Percentiles rank a stretch among this genome's conserved stretches.
Conservation (phyloP, 805 yeast species). For the Kluyveromyces siamensis region DNA sequence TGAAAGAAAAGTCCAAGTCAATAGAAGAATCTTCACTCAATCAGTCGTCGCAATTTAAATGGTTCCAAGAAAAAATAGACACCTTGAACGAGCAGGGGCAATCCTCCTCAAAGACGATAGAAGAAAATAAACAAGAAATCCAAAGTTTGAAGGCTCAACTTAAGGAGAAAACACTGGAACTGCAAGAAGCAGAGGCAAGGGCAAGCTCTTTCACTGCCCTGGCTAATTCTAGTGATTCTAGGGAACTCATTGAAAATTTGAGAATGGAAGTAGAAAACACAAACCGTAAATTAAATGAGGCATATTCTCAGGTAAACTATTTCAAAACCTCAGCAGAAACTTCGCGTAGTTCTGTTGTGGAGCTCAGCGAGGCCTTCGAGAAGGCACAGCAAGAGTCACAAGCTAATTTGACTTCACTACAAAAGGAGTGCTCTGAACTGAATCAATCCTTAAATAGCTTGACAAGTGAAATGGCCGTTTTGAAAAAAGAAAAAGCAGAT, state of each 20-base stretch:
- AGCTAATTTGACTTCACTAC: conserved; percentile 10
- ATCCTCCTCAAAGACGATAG: conserved; percentile 22
- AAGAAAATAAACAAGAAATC: conserved; percentile 3
- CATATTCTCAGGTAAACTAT: conserved; percentile 51
- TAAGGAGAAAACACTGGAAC: conserved; percentile 15
- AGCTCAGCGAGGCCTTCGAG: conserved; percentile 47
- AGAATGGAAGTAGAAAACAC: conserved; percentile 38
- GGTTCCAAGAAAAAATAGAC: conserved; percentile 54
- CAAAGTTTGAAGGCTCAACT: conserved; percentile 7
- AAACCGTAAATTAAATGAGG: conserved; percentile 44
- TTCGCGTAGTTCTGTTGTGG: conserved; percentile 55
- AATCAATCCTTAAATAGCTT: conserved; percentile 19
- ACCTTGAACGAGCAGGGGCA: conserved; percentile 38
- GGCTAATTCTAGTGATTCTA: conserved; percentile 18
- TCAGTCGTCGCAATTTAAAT: conserved; percentile 33
- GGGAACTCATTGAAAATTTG: conserved; percentile 20
- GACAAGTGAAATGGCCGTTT: conserved; percentile 22
- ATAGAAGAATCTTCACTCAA: conserved; percentile 31
- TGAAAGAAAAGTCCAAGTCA: conserved; percentile 42
- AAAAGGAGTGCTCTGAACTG: conserved; percentile 14
- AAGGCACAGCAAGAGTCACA: conserved; percentile 27
- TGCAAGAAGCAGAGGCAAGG: conserved; percentile 21
- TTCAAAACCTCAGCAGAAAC: conserved; percentile 54
- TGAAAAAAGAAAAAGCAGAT: conserved; percentile 25
- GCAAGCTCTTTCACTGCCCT: conserved; percentile 24